Evolutionary conservation across 2,329 filamentous ascomycete genomes (phyloP), one percentile per base, ranked within the genome.

Genomic region (Aspergillus jensenii): DNA sequence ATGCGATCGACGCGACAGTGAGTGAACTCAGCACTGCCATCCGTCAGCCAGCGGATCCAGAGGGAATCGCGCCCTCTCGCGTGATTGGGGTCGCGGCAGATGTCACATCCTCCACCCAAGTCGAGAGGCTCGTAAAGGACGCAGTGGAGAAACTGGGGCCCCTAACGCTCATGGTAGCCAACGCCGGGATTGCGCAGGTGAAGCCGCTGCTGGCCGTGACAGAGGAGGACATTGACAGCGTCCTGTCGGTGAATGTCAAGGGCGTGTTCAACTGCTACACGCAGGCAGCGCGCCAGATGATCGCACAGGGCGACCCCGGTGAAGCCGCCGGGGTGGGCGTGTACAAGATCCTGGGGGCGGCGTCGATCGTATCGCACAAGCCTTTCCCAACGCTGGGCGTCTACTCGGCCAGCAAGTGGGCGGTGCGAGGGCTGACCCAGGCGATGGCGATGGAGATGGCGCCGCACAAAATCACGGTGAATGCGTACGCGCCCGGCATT

Each of bases 371-470:
- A 0, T 84, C 80, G 0, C 86, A 86, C 76, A 86, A 83, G 62
- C 81, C 85, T 0, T 84, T 87, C 47, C 73, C 80, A 0, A 68
- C 86, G 46, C 75, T 89, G 8, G 80, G 82, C 0, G 84, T 87
- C 68, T 90, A 90, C 74, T 82, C 79, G 19, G 83, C 86, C 3
- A 81, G 81, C 15, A 90, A 90, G 67, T 89, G 81, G 75, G 88
- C 87, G 0, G 86, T 90, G 1, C 78, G 87, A 4, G 87, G 87
- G 0, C 74, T 90, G 51, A 87, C 84, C 1, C 86, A 89, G 69
- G 83, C 81, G 0, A 87, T 87, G 61, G 87, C 87, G 1, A 84
- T 87, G 79, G 86, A 88, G 61, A 78, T 89, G 72, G 87, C 86
- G 0, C 71, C 74, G 47, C 81, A 89, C 67, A 78, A 84, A 58